A percentile compares a stretch with the other conserved stretches of the same genome.
These are phyloP conservation scores for Teunomyces lycoperdinae DNA, from an alignment of 805 yeast species.

Conservation along the genomic window DNA sequence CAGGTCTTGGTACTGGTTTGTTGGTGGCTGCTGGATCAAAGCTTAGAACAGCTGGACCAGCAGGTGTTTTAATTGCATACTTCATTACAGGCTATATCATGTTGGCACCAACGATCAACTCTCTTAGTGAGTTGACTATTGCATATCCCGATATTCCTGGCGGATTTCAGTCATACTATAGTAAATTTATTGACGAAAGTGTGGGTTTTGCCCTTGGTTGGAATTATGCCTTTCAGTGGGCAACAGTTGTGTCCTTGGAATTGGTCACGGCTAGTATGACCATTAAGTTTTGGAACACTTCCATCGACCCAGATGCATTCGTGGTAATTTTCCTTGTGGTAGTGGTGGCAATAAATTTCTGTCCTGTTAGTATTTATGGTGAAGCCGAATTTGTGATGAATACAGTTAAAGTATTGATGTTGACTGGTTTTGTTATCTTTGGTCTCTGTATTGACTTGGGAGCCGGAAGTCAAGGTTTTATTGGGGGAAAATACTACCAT, in stretches of 20 bases:
- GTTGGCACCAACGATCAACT: conserved; percentile 28
- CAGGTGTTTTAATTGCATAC: conserved; percentile 21
- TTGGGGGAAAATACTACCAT: conserved; percentile 32
- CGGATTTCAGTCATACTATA: conserved; percentile 27
- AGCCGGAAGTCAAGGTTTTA: conserved; percentile 25
- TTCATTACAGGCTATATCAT: conserved; percentile 21
- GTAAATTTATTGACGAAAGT: conserved; percentile 34
- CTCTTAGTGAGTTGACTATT: conserved; percentile 26
- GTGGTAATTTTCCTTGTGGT: conserved; percentile 24
- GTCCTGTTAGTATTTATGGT: conserved; percentile 27
- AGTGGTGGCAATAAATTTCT: conserved; percentile 20
- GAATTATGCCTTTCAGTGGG: conserved; percentile 35
- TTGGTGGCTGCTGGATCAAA: conserved; percentile 29
- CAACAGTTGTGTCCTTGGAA: conserved; percentile 25
- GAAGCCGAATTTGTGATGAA: conserved; percentile 31
- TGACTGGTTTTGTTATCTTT: conserved; percentile 27
- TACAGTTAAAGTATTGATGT: conserved; percentile 20
- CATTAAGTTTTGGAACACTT: conserved; percentile 24
- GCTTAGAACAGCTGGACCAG: conserved; percentile 24
- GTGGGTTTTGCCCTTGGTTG: conserved; percentile 38
- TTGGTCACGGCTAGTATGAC: conserved; percentile 27
- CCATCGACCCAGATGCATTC: conserved; percentile 17
- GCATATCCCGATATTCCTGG: conserved; percentile 26
- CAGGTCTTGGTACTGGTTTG: conserved; percentile 31
- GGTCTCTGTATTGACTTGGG: conserved; percentile 26